phyloP scores from a whole-genome alignment of 73 alveolate genomes.

The Paramecium biaurelia region DNA sequence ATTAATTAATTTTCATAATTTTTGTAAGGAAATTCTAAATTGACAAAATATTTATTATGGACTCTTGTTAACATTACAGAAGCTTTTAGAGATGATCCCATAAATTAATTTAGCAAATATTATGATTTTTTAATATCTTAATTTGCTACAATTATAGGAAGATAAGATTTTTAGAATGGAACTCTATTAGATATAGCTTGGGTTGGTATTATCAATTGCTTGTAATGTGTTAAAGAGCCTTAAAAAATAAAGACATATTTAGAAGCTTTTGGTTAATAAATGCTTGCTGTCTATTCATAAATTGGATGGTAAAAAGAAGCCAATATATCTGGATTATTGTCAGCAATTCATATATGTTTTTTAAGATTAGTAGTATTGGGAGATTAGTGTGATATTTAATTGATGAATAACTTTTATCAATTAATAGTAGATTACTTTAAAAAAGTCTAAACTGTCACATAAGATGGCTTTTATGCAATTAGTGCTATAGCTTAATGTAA shows the following conservation, averaged over 20 bases:
- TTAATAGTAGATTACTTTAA: neutral
- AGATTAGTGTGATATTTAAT: neutral
- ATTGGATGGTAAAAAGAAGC: neutral
- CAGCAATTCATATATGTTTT: constrained; percentile 3
- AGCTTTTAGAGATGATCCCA: neutral
- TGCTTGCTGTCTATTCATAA: neutral
- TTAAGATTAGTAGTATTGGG: neutral
- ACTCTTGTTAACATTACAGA: neutral
- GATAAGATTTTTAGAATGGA: neutral
- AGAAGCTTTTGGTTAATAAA: neutral
- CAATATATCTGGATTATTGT: neutral
- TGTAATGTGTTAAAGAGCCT: neutral
- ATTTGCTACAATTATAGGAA: neutral
- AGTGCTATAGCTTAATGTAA: constrained; percentile 21
- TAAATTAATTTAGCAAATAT: neutral
- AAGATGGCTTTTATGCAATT: constrained; percentile 23
- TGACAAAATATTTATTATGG: neutral
- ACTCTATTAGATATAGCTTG: constrained; percentile 24
- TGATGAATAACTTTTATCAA: neutral
- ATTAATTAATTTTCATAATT: neutral
- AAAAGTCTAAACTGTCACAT: neutral
- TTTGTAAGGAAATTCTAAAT: neutral
- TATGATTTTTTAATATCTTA: neutral
- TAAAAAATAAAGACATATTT: neutral
- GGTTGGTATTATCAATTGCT: neutral